Percentiles rank a stretch among this genome's conserved stretches.
phyloP scores from a whole-genome alignment of 148 eudicot species.

The Beta vulgaris region DNA sequence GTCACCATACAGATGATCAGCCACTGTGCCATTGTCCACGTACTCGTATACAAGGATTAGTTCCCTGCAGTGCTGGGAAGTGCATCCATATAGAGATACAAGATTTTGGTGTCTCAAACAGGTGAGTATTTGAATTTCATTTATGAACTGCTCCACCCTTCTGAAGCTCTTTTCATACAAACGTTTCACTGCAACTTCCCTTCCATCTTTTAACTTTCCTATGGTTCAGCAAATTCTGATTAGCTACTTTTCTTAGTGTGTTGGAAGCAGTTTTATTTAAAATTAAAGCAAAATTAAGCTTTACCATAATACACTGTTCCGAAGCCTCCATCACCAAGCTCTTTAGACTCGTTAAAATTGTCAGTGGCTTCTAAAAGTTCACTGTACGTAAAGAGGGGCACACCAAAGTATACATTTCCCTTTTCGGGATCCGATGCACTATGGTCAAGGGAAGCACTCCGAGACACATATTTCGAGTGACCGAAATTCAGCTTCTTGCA shows the following conservation, averaged over 20 bases:
- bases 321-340: slow-evolving; percentile 77
- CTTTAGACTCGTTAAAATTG: slow-evolving; percentile 41
- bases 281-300: neutral
- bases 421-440: slow-evolving; percentile 30
- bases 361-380: slow-evolving; percentile 54
- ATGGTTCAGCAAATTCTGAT: neutral
- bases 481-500: slow-evolving; percentile 18
- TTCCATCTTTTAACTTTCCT: slow-evolving; percentile 67
- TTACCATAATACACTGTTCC: slow-evolving; percentile 67
- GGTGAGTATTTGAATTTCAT: slow-evolving; percentile 62
- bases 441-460: slow-evolving; percentile 17
- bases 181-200: slow-evolving; percentile 79
- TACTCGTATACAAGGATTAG: slow-evolving; percentile 74
- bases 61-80: slow-evolving; percentile 52
- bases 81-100: slow-evolving; percentile 68
- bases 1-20: slow-evolving; percentile 66
- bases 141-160: slow-evolving; percentile 61
- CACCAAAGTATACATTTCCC: slow-evolving; percentile 34
- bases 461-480: slow-evolving; percentile 29
- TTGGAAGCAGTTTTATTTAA: neutral
- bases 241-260: neutral
- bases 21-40: slow-evolving; percentile 66
- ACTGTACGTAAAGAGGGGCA: slow-evolving; percentile 38
- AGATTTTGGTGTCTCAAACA: slow-evolving; percentile 56
- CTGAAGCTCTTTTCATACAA: slow-evolving; percentile 60